Conservation (phyloP, 2,329 filamentous ascomycete genomes). For the Aspergillus persii region DNA sequence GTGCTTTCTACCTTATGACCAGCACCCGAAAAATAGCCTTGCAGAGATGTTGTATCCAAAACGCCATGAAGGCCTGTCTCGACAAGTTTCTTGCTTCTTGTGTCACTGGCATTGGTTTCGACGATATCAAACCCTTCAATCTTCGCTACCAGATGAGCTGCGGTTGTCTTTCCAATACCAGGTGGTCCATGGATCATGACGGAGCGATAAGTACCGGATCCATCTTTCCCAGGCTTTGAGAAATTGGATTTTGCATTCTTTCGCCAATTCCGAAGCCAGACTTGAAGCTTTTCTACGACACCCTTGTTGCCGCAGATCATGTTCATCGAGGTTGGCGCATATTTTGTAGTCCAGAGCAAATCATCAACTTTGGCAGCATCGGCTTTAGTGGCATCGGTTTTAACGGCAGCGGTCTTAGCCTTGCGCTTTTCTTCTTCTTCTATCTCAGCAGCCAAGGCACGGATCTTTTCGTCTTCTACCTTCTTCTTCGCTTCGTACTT, state of each 20-base stretch:
- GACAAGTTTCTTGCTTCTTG: slow-evolving; percentile 91
- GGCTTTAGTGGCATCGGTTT: not conserved
- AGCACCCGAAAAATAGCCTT: slow-evolving; percentile 84
- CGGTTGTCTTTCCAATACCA: slow-evolving; percentile 96
- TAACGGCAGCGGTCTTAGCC: slow-evolving; percentile 9
- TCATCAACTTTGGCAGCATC: slow-evolving; percentile 48
- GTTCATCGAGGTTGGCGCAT: slow-evolving; percentile 77
- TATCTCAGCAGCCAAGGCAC: slow-evolving; percentile 78
- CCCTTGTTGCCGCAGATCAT: slow-evolving; percentile 96
- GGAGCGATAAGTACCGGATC: slow-evolving; percentile 77
- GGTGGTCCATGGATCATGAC: slow-evolving; percentile 94
- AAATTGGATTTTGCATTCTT: slow-evolving; percentile 78
- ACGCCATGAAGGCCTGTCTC: slow-evolving; percentile 85
- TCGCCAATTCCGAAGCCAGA: slow-evolving; percentile 80
- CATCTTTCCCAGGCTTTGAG: slow-evolving; percentile 78
- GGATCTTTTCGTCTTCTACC: slow-evolving; percentile 78
- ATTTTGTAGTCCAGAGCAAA: slow-evolving; percentile 90
- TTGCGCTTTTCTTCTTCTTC: slow-evolving; percentile 69
- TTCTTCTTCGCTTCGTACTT: slow-evolving; percentile 81
- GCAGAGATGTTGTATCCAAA: slow-evolving; percentile 86
- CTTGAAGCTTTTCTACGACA: slow-evolving; percentile 83
- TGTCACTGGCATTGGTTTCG: slow-evolving; percentile 94
- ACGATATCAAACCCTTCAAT: slow-evolving; percentile 90
- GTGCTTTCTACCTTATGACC: slow-evolving; percentile 73
- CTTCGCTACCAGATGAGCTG: slow-evolving; percentile 89